Conservation (phyloP, 2,329 filamentous ascomycete genomes). For the Chlorencoelia australis region DNA sequence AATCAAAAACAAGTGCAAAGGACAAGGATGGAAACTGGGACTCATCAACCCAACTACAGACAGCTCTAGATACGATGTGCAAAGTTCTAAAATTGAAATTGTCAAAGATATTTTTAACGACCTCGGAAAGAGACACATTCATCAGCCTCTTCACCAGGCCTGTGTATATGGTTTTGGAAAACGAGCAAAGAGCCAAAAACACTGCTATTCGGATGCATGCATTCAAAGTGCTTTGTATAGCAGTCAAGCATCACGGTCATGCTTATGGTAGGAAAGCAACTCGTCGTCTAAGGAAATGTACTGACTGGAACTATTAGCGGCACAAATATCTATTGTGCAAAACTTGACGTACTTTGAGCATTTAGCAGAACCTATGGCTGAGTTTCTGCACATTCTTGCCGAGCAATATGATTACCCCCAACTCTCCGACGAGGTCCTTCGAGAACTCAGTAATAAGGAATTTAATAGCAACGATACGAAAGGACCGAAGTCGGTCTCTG, state of each 20-base stretch:
- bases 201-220: constrained; percentile 89
- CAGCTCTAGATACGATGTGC: constrained; percentile 86
- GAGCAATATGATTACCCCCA: constrained; percentile 98
- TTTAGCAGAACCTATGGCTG: constrained; percentile 97
- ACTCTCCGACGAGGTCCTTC: constrained; percentile 82
- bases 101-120: constrained; percentile 87
- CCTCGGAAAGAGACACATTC: constrained; percentile 91
- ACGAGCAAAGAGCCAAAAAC: constrained; percentile 82
- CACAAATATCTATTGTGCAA: constrained; percentile 96
- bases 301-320: constrained; percentile 46
- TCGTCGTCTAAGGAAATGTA: not conserved
- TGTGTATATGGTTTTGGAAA: constrained; percentile 89
- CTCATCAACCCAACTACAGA: constrained; percentile 76
- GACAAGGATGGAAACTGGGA: constrained; percentile 69
- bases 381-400: constrained; percentile 89
- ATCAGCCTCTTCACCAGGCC: constrained; percentile 85
- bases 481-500: constrained; percentile 91
- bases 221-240: constrained; percentile 93
- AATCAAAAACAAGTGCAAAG: constrained; percentile 53
- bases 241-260: constrained; percentile 95
- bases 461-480: constrained; percentile 95
- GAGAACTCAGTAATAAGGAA: constrained; percentile 93
- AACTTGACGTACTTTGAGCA: constrained; percentile 98
- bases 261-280: constrained; percentile 64
- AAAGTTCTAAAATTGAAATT: constrained; percentile 91